Base-by-base conservation (phyloP, 1,139 yeast genomes). In the Geotrichum phurueaensis region DNA sequence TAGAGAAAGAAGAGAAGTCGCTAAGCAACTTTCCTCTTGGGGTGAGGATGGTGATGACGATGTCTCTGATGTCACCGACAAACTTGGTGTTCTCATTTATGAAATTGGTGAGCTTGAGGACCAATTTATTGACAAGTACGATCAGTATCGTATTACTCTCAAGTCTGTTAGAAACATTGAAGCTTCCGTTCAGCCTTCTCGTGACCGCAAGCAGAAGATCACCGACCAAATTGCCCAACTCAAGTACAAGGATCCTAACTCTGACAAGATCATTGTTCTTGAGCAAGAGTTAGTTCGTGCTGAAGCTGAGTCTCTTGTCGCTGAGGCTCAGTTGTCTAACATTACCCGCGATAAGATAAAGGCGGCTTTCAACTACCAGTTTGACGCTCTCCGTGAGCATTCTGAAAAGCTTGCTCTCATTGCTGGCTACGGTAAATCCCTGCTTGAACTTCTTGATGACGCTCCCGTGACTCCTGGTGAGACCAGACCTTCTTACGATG, bases 271-370 rank as follows among this genome's bases (percentile, higher is more conserved):
- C 68, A 85, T 90, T 66, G 91, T 92, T 60, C 84, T 94, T 75
- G 99, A 94, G 82, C 98, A 94, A 80, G 98, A 94, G 80, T 84
- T 94, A 76, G 98, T 94, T 67, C 88, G 99, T 78, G 97, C 98
- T 58, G 99, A 94, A 81, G 98, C 98, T 68, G 98, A 94, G 80
- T 90, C 97, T 58, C 84, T 94, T 71, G 99, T 94, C 70, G 99
- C 99, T 64, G 99, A 94, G 81, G 98, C 98, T 61, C 99, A 94
- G 82, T 84, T 94, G 75, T 89, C 97, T 65, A 94, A 94, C 81
- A 94, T 94, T 78, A 94, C 98, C 69, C 88, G 99, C 78, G 97
- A 94, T 78, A 91, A 92, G 82, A 84, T 94, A 77, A 92, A 95
- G 84, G 95, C 96, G 69, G 96, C 98, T 59, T 94, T 87, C 84